Evolutionary conservation across 2,329 filamentous ascomycete genomes (phyloP).

Genomic region (Huntiella abstrusa): DNA sequence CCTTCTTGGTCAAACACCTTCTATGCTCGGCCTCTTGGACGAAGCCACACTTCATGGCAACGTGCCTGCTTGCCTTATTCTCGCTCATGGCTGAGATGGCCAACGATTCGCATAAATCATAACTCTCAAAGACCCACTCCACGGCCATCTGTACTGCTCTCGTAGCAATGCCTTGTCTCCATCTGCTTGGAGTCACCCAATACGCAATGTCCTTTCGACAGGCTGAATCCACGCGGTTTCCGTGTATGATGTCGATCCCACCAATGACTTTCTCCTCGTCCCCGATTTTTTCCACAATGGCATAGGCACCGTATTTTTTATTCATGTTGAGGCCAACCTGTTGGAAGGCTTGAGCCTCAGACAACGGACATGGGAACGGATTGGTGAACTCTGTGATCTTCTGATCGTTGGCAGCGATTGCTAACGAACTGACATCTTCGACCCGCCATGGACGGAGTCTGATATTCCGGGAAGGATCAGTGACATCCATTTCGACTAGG

Average conservation of each 20-base stretch:
- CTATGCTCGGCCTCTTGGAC: background rate
- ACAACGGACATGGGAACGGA: too few species aligned
- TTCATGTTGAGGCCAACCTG: too few species aligned
- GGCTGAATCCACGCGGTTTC: background rate
- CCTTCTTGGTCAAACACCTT: background rate
- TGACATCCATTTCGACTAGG: too few species aligned
- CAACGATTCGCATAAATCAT: background rate
- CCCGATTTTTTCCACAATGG: background rate
- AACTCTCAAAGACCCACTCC: background rate
- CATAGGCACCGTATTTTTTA: background rate
- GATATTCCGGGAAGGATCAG: too few species aligned
- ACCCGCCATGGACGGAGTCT: too few species aligned
- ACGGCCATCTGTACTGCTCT: background rate
- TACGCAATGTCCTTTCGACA: constrained; percentile 1
- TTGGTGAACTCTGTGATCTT: too few species aligned
- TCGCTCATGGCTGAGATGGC: background rate
- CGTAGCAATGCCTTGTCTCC: background rate
- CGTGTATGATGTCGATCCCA: background rate
- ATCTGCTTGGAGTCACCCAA: background rate
- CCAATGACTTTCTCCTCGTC: background rate
- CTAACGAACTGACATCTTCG: too few species aligned
- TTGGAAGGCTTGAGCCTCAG: too few species aligned
- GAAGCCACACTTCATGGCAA: background rate
- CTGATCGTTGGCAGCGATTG: too few species aligned
- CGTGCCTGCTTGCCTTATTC: background rate